A percentile compares a stretch with the other conserved stretches of the same genome.
Conservation (phyloP, 192 early-diverging fungal species). For the Phycomyces nitens region DNA sequence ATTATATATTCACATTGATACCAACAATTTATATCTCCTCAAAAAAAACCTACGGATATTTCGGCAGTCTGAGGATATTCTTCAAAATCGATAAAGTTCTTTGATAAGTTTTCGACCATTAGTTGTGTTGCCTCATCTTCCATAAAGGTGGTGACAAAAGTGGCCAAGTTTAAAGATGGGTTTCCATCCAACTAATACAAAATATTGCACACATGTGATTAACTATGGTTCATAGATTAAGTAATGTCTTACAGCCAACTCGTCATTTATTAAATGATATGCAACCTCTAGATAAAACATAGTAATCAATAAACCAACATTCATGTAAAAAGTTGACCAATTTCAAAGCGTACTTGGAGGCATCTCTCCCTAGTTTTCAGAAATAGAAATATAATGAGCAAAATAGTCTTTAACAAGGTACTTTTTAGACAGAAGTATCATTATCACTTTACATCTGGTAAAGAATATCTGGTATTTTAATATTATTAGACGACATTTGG, state of each 20-base stretch:
- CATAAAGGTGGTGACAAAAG: slow-evolving; percentile 62
- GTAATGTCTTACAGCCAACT: slow-evolving; percentile 28
- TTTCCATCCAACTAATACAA: slow-evolving; percentile 69
- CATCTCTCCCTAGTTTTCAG: slow-evolving; percentile 18
- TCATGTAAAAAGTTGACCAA: no score
- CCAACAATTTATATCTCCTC: no score
- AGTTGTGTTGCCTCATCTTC: slow-evolving; percentile 75
- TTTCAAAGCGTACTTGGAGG: slow-evolving; percentile 21
- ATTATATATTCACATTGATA: background rate
- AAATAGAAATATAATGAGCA: background rate
- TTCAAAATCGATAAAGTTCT: slow-evolving; percentile 68
- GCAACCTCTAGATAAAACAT: slow-evolving; percentile 21
- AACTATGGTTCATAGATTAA: background rate
- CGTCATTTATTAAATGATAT: slow-evolving; percentile 39
- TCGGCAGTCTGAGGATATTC: slow-evolving; percentile 42
- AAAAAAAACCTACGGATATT: slow-evolving; percentile 28
- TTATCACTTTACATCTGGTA: slow-evolving; percentile 18
- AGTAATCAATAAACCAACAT: background rate
- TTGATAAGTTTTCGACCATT: slow-evolving; percentile 68
- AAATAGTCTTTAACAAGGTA: background rate
- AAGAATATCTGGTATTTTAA: slow-evolving; percentile 11
- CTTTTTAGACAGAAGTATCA: background rate
- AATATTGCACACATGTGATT: background rate
- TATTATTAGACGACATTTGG: no score
- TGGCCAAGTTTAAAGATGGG: slow-evolving; percentile 71